Evolutionary conservation across 2,329 filamentous ascomycete species (phyloP).

Genomic region (Penicillium paneum): DNA sequence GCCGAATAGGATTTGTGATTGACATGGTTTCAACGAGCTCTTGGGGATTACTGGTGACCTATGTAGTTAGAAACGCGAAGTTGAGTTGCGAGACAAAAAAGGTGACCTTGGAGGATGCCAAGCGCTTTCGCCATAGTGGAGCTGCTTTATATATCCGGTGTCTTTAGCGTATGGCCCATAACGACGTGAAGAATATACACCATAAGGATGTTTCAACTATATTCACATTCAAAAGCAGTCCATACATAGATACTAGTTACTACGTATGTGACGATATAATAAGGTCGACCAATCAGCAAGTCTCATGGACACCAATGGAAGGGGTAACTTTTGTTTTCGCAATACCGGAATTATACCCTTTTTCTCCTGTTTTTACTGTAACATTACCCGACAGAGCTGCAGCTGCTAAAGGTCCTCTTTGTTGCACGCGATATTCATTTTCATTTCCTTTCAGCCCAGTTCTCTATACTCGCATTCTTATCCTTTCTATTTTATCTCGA

Average conservation of each 20-base stretch:
- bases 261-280: background rate
- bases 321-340: background rate
- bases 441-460: background rate
- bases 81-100: background rate
- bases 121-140: conserved; percentile 22
- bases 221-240: background rate
- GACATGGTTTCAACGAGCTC: conserved; percentile 15
- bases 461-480: background rate
- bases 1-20: conserved; percentile 25
- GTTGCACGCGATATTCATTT: background rate
- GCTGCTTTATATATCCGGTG: background rate
- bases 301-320: background rate
- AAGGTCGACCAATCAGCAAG: background rate
- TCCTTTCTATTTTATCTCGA: background rate
- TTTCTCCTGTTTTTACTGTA: background rate
- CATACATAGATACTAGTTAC: background rate
- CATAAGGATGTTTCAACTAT: background rate
- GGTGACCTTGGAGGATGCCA: background rate
- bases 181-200: background rate
- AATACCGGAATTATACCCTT: background rate
- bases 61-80: background rate
- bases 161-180: background rate
- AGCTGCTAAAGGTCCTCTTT: background rate
- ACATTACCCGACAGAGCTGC: background rate
- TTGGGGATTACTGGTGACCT: background rate